Evolutionary conservation across 73 alveolate species (phyloP).

Genomic region (Breviolum minutum): DNA sequence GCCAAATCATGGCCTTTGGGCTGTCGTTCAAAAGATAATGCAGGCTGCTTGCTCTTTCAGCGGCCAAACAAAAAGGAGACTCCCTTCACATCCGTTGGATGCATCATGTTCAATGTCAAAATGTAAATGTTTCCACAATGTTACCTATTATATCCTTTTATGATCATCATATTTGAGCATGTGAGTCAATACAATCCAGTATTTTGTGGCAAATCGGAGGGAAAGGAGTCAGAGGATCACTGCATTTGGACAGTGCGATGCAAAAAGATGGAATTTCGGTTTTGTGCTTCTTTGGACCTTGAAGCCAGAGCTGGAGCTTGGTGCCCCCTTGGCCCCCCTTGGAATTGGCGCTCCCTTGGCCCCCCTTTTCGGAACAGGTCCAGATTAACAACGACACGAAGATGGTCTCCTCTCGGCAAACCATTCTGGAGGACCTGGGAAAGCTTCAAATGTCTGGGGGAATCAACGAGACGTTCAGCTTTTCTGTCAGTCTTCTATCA

Average conservation of each 20-base stretch:
- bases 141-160: background rate
- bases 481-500: constrained; percentile 61
- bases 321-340: too few species aligned
- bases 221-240: background rate
- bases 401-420: constrained; percentile 89
- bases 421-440: constrained; percentile 53
- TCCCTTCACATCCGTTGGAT: too few species aligned
- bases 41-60: background rate
- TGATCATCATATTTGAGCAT: background rate
- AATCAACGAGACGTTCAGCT: background rate
- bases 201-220: background rate
- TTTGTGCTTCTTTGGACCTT: background rate
- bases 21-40: background rate
- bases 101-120: too few species aligned
- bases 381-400: constrained; percentile 95
- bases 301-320: too few species aligned
- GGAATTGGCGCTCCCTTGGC: too few species aligned
- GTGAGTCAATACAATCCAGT: too few species aligned
- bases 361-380: background rate
- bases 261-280: background rate
- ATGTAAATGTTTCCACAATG: background rate
- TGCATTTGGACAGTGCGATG: constrained; percentile 18
- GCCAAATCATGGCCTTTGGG: constrained; percentile 27
- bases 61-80: too few species aligned
- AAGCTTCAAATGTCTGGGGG: background rate